A percentile compares a stretch with the other conserved stretches of the same genome.
Evolutionary conservation across 768 basidiomycete species (phyloP).

Genomic region (Lyophyllum semitale): DNA sequence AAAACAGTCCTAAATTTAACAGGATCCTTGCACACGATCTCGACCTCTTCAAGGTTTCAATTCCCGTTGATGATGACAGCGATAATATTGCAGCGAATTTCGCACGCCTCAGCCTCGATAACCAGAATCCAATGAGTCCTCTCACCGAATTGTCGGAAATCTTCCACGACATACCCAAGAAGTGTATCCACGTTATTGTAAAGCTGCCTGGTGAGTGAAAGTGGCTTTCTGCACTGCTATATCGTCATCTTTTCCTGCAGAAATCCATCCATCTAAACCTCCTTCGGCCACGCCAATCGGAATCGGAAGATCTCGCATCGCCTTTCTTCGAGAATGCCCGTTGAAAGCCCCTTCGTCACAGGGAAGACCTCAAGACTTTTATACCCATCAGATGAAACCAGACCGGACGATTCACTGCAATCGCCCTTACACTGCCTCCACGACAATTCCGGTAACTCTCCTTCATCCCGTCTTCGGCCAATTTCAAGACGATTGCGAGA

Average conservation of each 20-base stretch:
- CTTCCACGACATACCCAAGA: neutral
- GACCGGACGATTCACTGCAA: neutral
- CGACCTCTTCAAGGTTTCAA: neutral
- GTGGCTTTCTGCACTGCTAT: neutral
- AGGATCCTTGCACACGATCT: neutral
- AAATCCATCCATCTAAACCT: neutral
- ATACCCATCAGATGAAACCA: neutral
- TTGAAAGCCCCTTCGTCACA: neutral
- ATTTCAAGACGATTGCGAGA: slow-evolving; percentile 19
- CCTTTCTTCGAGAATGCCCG: neutral
- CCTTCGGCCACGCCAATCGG: neutral
- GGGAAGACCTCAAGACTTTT: neutral
- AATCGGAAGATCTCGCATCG: neutral
- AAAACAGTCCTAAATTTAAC: neutral
- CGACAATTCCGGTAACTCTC: slow-evolving; percentile 20
- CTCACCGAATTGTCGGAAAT: neutral
- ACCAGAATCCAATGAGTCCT: neutral
- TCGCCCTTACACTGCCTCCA: slow-evolving; percentile 13
- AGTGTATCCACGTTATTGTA: neutral
- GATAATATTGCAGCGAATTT: neutral
- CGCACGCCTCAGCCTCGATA: neutral
- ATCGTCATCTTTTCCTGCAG: neutral
- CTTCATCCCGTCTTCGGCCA: slow-evolving; percentile 22
- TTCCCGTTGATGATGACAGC: neutral
- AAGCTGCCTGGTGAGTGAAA: neutral